Evolutionary conservation across 140 eudicot genomes (phyloP), one percentile per base, ranked within the genome.

Genomic region (Flaveria floridana): DNA sequence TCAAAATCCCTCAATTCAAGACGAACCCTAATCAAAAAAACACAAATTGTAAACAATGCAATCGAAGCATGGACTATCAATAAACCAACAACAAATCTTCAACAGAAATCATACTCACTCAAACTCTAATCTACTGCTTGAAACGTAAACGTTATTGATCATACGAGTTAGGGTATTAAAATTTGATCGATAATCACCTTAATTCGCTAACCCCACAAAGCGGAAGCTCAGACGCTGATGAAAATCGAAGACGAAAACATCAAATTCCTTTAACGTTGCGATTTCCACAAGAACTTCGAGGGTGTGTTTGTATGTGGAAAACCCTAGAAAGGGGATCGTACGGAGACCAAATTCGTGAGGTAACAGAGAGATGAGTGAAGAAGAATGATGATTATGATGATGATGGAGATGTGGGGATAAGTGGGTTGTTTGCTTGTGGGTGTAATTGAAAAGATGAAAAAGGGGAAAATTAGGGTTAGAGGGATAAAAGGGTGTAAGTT

Each of bases 401-500:
- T 79, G 95, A 82, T 56, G 72, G 47, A 69, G 80, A 83, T 71
- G 72, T 77, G 41, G 8, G 8, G 41, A 34, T 34, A 34, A 34
- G 71, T 72, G 81, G 20, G 84, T 84, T 90, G 97, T 88, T 67
- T 20, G 97, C 86, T 86, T 61, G 28, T 18, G 67, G 78, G 28
- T 50, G 10, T 47, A 7, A 16, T 46, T 58, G 81, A 81, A 81
- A 80, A 74, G 85, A 65, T 80, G 51, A 34, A 69, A 85, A 87
- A 74, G 65, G 88, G 88, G 79, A 65, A 18, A 42, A 76, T 64
- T 80, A 75, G 69, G 64, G 46, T 71, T 76, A 85, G 16, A 70
- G 74, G 25, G 72, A 63, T 6, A 70, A 72, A 44, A 34, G 8
- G 50, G 14, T 44, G 50, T 44, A 68, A 44, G 73, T 71, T 69